These are phyloP conservation scores for Eucalyptus guilfoylei DNA, from an alignment of 345 rosid species.

Conservation along the genomic window DNA sequence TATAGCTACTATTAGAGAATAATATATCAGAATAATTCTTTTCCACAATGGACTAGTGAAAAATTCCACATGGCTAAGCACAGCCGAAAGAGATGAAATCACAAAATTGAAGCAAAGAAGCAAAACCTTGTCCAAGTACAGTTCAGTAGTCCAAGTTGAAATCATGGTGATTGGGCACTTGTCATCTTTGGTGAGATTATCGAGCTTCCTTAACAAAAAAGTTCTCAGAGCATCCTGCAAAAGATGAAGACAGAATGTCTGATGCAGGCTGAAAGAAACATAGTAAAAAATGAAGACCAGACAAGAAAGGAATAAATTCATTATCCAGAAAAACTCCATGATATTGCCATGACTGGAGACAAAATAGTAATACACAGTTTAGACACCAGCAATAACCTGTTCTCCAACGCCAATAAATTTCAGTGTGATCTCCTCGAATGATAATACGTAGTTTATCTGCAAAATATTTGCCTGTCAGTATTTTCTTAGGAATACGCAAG, in stretches of 20 bases:
- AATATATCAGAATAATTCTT: neutral
- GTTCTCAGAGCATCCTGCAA: conserved; percentile 98
- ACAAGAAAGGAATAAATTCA: neutral
- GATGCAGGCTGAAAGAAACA: neutral
- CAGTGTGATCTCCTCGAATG: conserved; percentile 95
- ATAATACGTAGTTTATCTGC: conserved; percentile 78
- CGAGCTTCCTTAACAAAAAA: conserved; percentile 87
- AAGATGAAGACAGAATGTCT: neutral
- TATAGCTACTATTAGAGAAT: neutral
- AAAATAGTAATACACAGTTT: neutral
- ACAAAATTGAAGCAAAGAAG: conserved; percentile 5
- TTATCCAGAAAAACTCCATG: neutral
- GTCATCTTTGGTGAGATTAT: conserved; percentile 85
- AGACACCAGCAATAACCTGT: conserved; percentile 33
- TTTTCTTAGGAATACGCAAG: neutral
- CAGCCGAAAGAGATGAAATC: neutral
- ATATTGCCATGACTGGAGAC: neutral
- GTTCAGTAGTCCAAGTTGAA: conserved; percentile 97
- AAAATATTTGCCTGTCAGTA: conserved; percentile 8
- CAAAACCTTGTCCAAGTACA: conserved; percentile 93
- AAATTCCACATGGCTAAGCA: neutral
- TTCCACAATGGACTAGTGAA: neutral
- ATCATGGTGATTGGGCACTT: conserved; percentile 98
- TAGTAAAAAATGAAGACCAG: neutral
- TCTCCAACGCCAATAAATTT: conserved; percentile 79